Conservation (phyloP, 129 eudicot species). For the Centaurea solstitialis region DNA sequence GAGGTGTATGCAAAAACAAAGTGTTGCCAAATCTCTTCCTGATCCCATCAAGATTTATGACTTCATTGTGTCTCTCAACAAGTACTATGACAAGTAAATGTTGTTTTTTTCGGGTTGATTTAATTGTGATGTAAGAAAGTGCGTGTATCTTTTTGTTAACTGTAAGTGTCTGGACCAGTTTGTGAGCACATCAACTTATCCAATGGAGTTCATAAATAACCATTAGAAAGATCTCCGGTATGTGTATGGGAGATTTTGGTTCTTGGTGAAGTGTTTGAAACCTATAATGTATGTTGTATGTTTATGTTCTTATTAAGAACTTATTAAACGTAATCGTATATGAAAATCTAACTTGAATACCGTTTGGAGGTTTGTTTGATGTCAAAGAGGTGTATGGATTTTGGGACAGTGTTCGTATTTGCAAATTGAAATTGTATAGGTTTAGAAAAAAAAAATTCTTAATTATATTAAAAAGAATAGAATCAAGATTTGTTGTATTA, state of each 20-base stretch:
- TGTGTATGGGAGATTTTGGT: no score
- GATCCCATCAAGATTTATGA: conserved; percentile 35
- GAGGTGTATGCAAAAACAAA: conserved; percentile 38
- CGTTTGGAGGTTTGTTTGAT: not conserved
- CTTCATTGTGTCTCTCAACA: conserved; percentile 20
- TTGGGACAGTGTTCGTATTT: not conserved
- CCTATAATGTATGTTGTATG: no score
- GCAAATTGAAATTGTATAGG: not conserved
- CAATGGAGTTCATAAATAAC: no score
- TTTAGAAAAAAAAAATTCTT: no score
- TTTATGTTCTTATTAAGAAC: not conserved
- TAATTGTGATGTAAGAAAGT: not conserved
- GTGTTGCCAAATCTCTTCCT: conserved; percentile 35
- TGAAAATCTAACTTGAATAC: not conserved
- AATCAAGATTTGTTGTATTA: not conserved
- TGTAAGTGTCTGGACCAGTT: not conserved
- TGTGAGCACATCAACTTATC: no score
- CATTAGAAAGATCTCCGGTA: no score
- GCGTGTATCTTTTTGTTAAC: not conserved
- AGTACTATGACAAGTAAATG: conserved; percentile 21
- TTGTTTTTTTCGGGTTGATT: not conserved
- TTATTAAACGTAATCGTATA: not conserved
- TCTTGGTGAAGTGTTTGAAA: no score
- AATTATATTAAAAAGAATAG: no score
- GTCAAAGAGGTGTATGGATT: not conserved